phyloP scores from a whole-genome alignment of 1,284 basidiomycete genomes.

The Rhodotorula sp. region DNA sequence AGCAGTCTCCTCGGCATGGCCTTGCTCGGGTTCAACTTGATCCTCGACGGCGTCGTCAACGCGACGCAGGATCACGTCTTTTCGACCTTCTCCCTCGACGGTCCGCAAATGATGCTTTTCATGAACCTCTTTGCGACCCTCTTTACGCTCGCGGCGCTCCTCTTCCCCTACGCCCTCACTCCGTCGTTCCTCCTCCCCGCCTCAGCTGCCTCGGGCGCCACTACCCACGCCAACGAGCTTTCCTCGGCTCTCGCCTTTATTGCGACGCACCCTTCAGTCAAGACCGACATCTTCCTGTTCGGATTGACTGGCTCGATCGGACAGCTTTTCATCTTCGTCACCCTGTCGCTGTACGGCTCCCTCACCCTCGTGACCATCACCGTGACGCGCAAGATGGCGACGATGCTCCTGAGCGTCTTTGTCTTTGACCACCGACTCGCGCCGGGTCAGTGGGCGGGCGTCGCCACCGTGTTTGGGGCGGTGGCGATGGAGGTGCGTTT shows the following conservation, averaged over 20 bases:
- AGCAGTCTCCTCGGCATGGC: constrained; percentile 61
- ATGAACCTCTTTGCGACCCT: constrained; percentile 82
- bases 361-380: constrained; percentile 91
- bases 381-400: constrained; percentile 95
- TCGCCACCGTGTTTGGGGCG: constrained; percentile 75
- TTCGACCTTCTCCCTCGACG: constrained; percentile 68
- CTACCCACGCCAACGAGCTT: constrained; percentile 63
- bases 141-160: constrained; percentile 50
- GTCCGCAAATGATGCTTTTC: constrained; percentile 99
- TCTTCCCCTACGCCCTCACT: constrained; percentile 44
- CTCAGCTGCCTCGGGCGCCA: constrained; percentile 73
- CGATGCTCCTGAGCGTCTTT: constrained; percentile 92
- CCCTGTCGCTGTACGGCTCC: constrained; percentile 91
- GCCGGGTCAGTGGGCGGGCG: constrained; percentile 84
- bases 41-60: constrained; percentile 91
- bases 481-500: constrained; percentile 31
- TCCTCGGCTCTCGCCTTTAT: constrained; percentile 72
- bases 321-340: constrained; percentile 98
- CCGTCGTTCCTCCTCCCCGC: constrained; percentile 49
- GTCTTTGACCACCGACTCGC: constrained; percentile 88
- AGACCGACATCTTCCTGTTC: constrained; percentile 77
- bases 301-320: constrained; percentile 88
- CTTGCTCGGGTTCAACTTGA: constrained; percentile 79
- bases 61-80: constrained; percentile 99
- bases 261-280: constrained; percentile 71